Evolutionary conservation across 2,329 filamentous ascomycete genomes (phyloP).

Genomic region (Pestalotiopsis sp.): DNA sequence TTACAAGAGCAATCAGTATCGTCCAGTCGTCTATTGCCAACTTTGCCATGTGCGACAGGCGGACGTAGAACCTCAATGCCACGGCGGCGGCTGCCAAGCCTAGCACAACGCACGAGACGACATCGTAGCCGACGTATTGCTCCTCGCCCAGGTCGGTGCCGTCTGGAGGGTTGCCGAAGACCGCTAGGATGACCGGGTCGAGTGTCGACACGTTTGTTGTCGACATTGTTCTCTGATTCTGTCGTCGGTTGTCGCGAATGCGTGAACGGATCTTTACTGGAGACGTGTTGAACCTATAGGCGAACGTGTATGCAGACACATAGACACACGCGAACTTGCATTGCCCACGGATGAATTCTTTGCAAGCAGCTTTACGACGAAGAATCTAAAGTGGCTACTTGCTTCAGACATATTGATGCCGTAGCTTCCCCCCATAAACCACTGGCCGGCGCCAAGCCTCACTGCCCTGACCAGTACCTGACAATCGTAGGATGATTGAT

Average conservation of each 20-base stretch:
- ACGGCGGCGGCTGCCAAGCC: slow-evolving; percentile 22
- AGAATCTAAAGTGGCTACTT: neutral
- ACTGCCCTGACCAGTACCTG: neutral
- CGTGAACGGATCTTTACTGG: neutral
- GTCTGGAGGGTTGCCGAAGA: slow-evolving; percentile 20
- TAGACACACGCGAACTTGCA: neutral
- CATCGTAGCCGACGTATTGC: slow-evolving; percentile 21
- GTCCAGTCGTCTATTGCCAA: slow-evolving; percentile 23
- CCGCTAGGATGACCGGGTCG: slow-evolving; percentile 19
- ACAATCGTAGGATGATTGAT: neutral
- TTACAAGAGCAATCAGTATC: slow-evolving; percentile 26
- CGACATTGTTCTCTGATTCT: neutral
- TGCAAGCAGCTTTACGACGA: neutral
- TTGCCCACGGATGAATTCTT: neutral
- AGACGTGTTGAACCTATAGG: neutral
- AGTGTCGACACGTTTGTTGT: slow-evolving; percentile 7
- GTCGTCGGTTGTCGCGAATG: neutral
- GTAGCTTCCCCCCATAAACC: neutral
- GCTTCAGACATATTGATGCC: neutral
- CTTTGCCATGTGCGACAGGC: slow-evolving; percentile 14
- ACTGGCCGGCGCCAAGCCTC: neutral
- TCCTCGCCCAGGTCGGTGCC: slow-evolving; percentile 19
- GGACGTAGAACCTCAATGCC: slow-evolving; percentile 22
- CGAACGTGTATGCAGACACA: neutral
- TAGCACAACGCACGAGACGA: slow-evolving; percentile 22